These are phyloP conservation scores for Casuarina glauca DNA, from an alignment of 306 rosid species.

Conservation along the genomic window DNA sequence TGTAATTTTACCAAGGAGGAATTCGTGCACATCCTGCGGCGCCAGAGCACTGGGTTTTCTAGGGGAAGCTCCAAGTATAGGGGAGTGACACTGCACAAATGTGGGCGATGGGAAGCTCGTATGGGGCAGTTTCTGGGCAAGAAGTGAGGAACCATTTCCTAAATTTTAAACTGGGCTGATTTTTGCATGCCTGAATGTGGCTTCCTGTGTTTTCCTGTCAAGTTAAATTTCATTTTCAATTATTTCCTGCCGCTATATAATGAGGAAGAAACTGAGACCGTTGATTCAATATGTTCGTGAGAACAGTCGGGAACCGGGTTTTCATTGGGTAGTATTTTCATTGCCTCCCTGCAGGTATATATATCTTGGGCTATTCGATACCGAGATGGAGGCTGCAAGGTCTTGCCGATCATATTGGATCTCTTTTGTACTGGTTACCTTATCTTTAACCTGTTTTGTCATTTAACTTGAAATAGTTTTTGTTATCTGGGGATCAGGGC, in stretches of 20 bases:
- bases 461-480: slow-evolving; percentile 19
- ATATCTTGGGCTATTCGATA: slow-evolving; percentile 92
- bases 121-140: slow-evolving; percentile 97
- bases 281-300: slow-evolving; percentile 12
- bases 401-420: slow-evolving; percentile 34
- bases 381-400: slow-evolving; percentile 98
- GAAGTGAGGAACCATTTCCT: slow-evolving; percentile 53
- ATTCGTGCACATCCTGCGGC: slow-evolving; percentile 83
- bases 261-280: slow-evolving; percentile 4
- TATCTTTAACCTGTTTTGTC: slow-evolving; percentile 16
- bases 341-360: slow-evolving; percentile 77
- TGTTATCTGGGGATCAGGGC: slow-evolving; percentile 57
- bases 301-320: slow-evolving; percentile 30
- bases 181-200: slow-evolving; percentile 8
- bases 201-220: not conserved
- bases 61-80: slow-evolving; percentile 92
- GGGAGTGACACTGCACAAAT: slow-evolving; percentile 94
- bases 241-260: not conserved
- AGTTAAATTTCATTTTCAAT: not conserved
- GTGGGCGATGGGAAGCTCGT: slow-evolving; percentile 98
- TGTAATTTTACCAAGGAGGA: slow-evolving; percentile 76
- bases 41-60: slow-evolving; percentile 92
- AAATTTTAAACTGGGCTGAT: slow-evolving; percentile 18
- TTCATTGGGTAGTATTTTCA: slow-evolving; percentile 31
- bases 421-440: slow-evolving; percentile 14